Evolutionary conservation across 352 stramenopile species (phyloP).

Genomic region (Pythium myriotylum): DNA sequence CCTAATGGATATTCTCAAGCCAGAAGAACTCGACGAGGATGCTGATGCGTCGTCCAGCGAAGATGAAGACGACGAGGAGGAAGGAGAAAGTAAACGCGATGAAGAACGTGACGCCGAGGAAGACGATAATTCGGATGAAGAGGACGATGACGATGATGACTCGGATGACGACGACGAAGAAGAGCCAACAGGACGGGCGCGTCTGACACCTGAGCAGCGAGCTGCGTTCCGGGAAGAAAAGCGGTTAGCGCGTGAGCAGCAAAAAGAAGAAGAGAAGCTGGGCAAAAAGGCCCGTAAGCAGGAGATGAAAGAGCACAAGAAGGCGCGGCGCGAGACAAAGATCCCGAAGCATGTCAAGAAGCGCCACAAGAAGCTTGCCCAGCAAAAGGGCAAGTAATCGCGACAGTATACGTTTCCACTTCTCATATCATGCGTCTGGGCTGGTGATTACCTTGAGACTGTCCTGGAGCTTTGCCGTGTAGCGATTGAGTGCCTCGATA

Average conservation of each 20-base stretch:
- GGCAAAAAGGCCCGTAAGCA: slow-evolving; percentile 96
- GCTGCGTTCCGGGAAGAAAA: slow-evolving; percentile 86
- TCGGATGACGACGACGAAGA: slow-evolving; percentile 53
- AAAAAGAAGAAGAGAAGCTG: slow-evolving; percentile 55
- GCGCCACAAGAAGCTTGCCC: slow-evolving; percentile 94
- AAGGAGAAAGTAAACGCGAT: slow-evolving; percentile 36
- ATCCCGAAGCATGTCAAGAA: slow-evolving; percentile 99
- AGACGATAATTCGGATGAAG: not conserved
- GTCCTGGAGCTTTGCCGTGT: slow-evolving; percentile 92
- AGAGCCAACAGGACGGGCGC: slow-evolving; percentile 36
- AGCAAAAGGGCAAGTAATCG: slow-evolving; percentile 87
- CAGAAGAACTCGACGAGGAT: slow-evolving; percentile 55
- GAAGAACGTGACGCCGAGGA: not conserved
- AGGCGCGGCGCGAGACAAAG: slow-evolving; percentile 94
- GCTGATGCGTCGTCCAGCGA: slow-evolving; percentile 39
- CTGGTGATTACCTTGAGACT: slow-evolving; percentile 93
- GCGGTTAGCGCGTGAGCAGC: slow-evolving; percentile 62
- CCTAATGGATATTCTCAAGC: slow-evolving; percentile 75
- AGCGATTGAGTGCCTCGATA: slow-evolving; percentile 92
- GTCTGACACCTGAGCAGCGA: slow-evolving; percentile 82
- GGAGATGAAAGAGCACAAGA: slow-evolving; percentile 93
- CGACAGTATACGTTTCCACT: not conserved
- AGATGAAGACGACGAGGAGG: slow-evolving; percentile 52
- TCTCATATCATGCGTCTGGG: slow-evolving; percentile 52
- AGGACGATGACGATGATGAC: slow-evolving; percentile 7